Evolutionary conservation across 495 filamentous ascomycete genomes (phyloP).

Genomic region (Penicillium mononematosum): DNA sequence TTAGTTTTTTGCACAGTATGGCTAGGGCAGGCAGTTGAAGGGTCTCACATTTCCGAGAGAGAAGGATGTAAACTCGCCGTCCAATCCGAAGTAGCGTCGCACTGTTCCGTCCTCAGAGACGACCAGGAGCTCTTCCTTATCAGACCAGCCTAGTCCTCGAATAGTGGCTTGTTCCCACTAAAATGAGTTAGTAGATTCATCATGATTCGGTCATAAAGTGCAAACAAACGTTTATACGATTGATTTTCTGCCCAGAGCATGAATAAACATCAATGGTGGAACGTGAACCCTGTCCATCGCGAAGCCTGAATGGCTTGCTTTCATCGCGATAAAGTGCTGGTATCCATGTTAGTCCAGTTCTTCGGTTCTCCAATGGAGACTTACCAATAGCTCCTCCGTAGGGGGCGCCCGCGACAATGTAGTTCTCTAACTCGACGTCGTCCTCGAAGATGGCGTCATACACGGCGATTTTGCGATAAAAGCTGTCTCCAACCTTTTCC

Average conservation of each 20-base stretch:
- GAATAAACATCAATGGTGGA: conserved; percentile 93
- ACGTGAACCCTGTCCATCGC: conserved; percentile 68
- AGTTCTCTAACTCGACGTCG: conserved; percentile 92
- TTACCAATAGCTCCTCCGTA: conserved; percentile 91
- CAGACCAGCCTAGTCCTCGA: conserved; percentile 91
- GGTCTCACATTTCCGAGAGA: conserved; percentile 76
- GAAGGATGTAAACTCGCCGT: conserved; percentile 94
- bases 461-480: conserved; percentile 89
- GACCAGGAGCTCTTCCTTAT: conserved; percentile 89
- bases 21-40: not conserved
- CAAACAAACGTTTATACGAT: conserved; percentile 60
- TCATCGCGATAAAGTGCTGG: conserved; percentile 88
- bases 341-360: conserved; percentile 5
- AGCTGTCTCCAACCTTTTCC: conserved; percentile 87
- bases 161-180: conserved; percentile 91
- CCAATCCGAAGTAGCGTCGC: conserved; percentile 84
- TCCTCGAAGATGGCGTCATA: conserved; percentile 91
- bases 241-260: conserved; percentile 80
- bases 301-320: conserved; percentile 72
- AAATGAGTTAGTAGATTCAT: conserved; percentile 20
- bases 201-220: not conserved
- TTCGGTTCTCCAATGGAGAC: conserved; percentile 12
- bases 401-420: conserved; percentile 88
- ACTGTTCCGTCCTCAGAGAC: conserved; percentile 89
- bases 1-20: conserved; percentile 14